Conservation (phyloP, 192 early-diverging fungal species). For the Neocallimastix lanati region DNA sequence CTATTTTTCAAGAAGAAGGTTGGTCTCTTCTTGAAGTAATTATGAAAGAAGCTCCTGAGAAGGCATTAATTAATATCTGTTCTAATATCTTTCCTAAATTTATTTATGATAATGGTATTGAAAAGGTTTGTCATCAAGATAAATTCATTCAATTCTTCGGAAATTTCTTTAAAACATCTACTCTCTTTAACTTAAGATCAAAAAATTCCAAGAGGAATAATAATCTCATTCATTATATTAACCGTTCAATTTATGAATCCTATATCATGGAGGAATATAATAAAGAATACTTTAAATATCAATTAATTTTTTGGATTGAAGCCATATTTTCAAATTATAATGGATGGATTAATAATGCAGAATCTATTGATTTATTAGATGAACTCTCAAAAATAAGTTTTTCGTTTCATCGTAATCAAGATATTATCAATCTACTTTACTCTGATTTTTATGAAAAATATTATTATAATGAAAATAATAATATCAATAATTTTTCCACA, state of each 20-base stretch:
- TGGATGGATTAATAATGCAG: neutral
- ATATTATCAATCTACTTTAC: neutral
- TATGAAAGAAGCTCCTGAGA: neutral
- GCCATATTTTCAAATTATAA: neutral
- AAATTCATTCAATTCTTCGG: neutral
- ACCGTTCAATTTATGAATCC: neutral
- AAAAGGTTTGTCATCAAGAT: neutral
- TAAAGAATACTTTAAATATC: neutral
- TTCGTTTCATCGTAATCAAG: neutral
- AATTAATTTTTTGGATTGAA: neutral
- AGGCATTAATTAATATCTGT: neutral
- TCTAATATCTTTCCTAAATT: neutral
- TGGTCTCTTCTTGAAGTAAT: neutral
- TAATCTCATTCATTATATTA: neutral
- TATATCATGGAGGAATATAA: neutral
- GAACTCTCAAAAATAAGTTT: neutral
- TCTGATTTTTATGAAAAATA: neutral
- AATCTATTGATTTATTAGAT: neutral
- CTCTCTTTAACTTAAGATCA: neutral
- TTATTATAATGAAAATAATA: neutral
- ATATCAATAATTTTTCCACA: neutral
- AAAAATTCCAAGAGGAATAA: neutral
- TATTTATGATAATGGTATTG: neutral
- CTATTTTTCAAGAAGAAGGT: neutral
- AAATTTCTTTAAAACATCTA: neutral